Evolutionary conservation across 2,329 filamentous ascomycete species (phyloP).

Genomic region (Epichloe aotearoae): DNA sequence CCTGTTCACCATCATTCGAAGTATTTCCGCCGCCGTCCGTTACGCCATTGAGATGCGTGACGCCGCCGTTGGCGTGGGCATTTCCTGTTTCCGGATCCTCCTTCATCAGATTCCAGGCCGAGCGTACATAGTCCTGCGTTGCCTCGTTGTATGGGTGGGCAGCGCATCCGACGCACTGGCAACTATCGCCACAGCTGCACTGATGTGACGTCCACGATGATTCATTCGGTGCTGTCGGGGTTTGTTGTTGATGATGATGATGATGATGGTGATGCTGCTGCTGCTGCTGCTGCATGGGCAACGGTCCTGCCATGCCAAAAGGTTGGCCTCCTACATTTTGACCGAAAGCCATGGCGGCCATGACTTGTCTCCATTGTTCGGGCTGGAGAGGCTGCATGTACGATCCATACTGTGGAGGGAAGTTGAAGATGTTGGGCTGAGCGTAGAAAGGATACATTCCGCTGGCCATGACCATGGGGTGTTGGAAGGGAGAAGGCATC

Average conservation of each 20-base stretch:
- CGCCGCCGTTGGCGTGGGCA: conserved; percentile 5
- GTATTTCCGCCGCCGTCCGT: conserved; percentile 13
- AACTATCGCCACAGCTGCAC: conserved; percentile 52
- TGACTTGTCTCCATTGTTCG: conserved; percentile 37
- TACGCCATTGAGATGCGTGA: no score
- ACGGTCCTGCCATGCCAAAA: conserved; percentile 13
- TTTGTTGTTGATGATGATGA: neutral
- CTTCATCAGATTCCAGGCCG: conserved; percentile 30
- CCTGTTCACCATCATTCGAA: conserved; percentile 11
- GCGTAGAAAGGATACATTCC: conserved; percentile 28
- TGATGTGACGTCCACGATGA: conserved; percentile 23
- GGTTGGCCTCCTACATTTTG: conserved; percentile 1
- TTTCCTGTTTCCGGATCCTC: conserved; percentile 18
- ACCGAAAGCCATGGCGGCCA: conserved; percentile 21
- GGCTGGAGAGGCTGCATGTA: conserved; percentile 41
- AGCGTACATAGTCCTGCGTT: conserved; percentile 39
- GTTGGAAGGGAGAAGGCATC: conserved; percentile 21
- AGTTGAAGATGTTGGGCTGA: conserved; percentile 35
- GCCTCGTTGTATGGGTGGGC: conserved; percentile 55
- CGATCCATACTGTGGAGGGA: conserved; percentile 40
- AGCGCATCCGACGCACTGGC: conserved; percentile 54
- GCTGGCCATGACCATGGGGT: conserved; percentile 23
- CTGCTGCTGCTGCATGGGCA: conserved; percentile 9
- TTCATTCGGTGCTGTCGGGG: conserved; percentile 7
- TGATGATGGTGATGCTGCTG: neutral